Conservation (phyloP, 148 eudicot species). For the Chenopodium album region DNA sequence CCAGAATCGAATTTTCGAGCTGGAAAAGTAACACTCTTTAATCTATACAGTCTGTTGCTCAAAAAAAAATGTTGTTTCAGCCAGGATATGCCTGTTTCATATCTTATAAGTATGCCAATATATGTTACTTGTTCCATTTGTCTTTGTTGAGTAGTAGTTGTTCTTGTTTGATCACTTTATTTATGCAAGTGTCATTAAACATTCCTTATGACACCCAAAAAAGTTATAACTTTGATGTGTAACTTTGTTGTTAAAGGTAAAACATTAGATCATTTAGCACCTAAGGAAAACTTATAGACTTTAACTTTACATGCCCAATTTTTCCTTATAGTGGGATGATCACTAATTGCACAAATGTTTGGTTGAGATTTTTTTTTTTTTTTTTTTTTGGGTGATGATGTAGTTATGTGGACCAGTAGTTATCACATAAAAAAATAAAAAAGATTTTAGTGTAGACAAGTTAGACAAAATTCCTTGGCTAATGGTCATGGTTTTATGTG, state of each 20-base stretch:
- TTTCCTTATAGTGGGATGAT: slow-evolving; percentile 27
- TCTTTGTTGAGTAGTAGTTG: slow-evolving; percentile 11
- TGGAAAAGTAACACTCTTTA: background rate
- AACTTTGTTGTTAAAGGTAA: slow-evolving; percentile 22
- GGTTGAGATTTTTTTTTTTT: background rate
- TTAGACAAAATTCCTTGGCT: slow-evolving; percentile 17
- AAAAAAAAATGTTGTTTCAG: background rate
- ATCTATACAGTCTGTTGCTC: background rate
- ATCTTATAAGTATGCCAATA: background rate
- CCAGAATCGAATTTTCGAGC: background rate
- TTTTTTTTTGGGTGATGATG: slow-evolving; percentile 12
- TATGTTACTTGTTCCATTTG: slow-evolving; percentile 23
- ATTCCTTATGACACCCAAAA: slow-evolving; percentile 26
- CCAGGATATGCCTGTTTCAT: background rate
- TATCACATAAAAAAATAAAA: slow-evolving; percentile 3
- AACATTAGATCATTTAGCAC: slow-evolving; percentile 5
- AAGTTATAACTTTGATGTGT: slow-evolving; percentile 3
- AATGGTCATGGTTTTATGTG: slow-evolving; percentile 2
- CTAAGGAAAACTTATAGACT: slow-evolving; percentile 9
- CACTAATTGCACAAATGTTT: slow-evolving; percentile 25
- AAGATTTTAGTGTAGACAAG: background rate
- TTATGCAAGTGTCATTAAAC: slow-evolving; percentile 18
- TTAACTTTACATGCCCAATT: slow-evolving; percentile 16
- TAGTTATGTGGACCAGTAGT: slow-evolving; percentile 15
- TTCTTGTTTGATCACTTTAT: slow-evolving; percentile 10